These are phyloP conservation scores for Metarhizium rileyi DNA, from an alignment of 2,329 filamentous ascomycete genomes.

Conservation along the genomic window DNA sequence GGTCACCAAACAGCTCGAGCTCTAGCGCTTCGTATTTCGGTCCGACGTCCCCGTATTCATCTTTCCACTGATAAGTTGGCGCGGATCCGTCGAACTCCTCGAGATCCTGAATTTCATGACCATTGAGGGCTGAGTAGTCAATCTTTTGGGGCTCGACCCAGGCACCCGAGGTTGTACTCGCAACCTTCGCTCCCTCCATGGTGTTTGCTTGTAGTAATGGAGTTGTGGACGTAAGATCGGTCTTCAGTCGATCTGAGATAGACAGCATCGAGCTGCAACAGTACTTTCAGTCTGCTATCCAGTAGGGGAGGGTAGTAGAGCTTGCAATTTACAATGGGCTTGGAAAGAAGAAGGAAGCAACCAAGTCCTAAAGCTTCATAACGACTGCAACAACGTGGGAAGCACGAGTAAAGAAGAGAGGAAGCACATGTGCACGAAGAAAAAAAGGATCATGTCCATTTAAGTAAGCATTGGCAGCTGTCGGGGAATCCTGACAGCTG, in stretches of 20 bases:
- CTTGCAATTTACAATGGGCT: not conserved
- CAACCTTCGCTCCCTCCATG: not conserved
- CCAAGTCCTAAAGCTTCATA: not conserved
- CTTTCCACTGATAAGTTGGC: constrained; percentile 72
- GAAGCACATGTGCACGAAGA: not conserved
- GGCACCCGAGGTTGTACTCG: not conserved
- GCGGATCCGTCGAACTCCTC: constrained; percentile 42
- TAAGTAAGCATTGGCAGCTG: constrained; percentile 2
- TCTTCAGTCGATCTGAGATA: not conserved
- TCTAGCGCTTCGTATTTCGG: constrained; percentile 64
- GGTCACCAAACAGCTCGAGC: constrained; percentile 59
- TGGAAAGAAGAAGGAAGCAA: not conserved
- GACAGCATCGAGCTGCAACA: not conserved
- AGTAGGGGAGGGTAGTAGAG: not conserved
- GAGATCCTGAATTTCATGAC: constrained; percentile 11
- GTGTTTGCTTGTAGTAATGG: not conserved
- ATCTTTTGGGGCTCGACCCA: constrained; percentile 39
- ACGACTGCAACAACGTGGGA: not conserved
- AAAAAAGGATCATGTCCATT: not conserved
- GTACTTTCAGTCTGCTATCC: not conserved
- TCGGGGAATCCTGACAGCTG: not conserved
- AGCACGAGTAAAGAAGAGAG: not conserved
- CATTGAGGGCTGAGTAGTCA: constrained; percentile 33
- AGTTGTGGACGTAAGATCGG: not conserved
- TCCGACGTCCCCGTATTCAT: constrained; percentile 78